Evolutionary conservation across 108 stramenopile genomes (phyloP), one percentile per base, ranked within the genome.

Genomic region (Schizochytrium sp.): DNA sequence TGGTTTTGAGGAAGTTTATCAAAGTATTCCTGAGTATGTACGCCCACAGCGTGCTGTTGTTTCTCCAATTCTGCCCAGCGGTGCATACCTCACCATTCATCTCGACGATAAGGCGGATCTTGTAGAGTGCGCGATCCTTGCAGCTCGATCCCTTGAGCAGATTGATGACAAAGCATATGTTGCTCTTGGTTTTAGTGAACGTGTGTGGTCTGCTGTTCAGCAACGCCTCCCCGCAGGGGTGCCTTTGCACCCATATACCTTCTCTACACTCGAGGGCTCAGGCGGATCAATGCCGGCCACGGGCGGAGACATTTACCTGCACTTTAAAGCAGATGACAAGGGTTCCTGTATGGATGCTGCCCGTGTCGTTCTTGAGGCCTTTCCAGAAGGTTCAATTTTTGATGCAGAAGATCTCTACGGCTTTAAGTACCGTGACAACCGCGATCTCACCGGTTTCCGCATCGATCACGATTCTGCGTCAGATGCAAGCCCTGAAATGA

Each of bases 341-440:
- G 40, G 76, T n/a, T 47, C 47, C 50, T 83, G 76, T 42, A 55
- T 83, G 47, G 76, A 49, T 13, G 76, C 53, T 28, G 76, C 76
- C 12, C 76, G 53, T 10, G 50, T 0, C 53, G 28, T 83, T 10
- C 47, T 83, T 8, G 76, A 83, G 47, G 28, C 50, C 76, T 55
- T 83, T 83, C 76, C 76, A 2, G 76, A 19, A 28, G 76, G 53
- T 10, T 49, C 76, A 47, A 83, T 83, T 10, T 83, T 38, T 28
- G 76, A 83, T 40, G 76, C 76, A 10, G 76, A 83, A 28, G 76
- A 83, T 28, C 50, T 83, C 0, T 83, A 83, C 47, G 76, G 76
- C 76, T 83, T 83, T 42, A 47, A 53, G 50, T 83, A 83, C 53
- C 47, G 53, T 38, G 8, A 83, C 5, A 53, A 83, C 28, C 76